Conservation (phyloP, 2,329 filamentous ascomycete genomes). For the Epichloe aotearoae region DNA sequence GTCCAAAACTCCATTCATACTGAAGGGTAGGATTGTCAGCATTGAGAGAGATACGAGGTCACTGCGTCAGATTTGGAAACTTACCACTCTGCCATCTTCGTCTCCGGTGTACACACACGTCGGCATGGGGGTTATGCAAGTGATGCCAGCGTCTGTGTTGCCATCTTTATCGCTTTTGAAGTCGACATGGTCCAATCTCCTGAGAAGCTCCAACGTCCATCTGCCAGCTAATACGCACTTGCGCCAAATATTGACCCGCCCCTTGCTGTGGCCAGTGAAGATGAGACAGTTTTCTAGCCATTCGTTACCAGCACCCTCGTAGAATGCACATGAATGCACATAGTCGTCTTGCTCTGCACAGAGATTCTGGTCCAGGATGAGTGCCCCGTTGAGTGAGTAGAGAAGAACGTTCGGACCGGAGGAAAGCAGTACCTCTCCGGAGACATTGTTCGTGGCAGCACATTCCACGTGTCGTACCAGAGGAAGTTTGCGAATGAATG, state of each 20-base stretch:
- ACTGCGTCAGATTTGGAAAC: slow-evolving; percentile 8
- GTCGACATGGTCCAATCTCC: slow-evolving; percentile 71
- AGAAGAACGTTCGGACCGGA: slow-evolving; percentile 61
- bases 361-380: slow-evolving; percentile 71
- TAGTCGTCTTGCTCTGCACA: slow-evolving; percentile 59
- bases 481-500: slow-evolving; percentile 67
- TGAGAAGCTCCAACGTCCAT: slow-evolving; percentile 68
- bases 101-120: slow-evolving; percentile 85
- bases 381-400: slow-evolving; percentile 77
- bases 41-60: slow-evolving; percentile 5
- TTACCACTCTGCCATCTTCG: slow-evolving; percentile 78
- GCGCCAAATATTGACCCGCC: slow-evolving; percentile 69
- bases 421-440: slow-evolving; percentile 79
- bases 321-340: slow-evolving; percentile 76
- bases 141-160: slow-evolving; percentile 58
- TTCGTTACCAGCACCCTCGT: slow-evolving; percentile 81
- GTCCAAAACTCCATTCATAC: slow-evolving; percentile 53
- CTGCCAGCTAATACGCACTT: slow-evolving; percentile 41
- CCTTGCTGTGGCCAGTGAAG: slow-evolving; percentile 77
- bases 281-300: slow-evolving; percentile 80
- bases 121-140: slow-evolving; percentile 72
- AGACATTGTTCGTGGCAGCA: slow-evolving; percentile 77
- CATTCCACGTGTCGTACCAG: slow-evolving; percentile 50
- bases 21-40: slow-evolving; percentile 13
- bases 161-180: slow-evolving; percentile 43